Evolutionary conservation across 331 rosid species (phyloP).

Genomic region (Stylosanthes scabra): DNA sequence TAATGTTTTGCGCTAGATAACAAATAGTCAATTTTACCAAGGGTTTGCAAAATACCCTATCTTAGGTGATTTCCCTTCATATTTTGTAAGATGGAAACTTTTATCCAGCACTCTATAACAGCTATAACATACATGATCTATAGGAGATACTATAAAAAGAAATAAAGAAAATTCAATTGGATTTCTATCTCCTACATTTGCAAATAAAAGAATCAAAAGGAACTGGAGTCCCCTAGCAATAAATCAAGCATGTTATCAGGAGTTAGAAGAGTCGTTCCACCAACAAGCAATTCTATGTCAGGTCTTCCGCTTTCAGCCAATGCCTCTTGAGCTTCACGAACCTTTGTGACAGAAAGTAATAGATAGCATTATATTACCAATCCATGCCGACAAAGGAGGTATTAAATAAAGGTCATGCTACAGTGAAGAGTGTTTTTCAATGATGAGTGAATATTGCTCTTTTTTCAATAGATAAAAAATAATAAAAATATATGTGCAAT

Average conservation of each 20-base stretch:
- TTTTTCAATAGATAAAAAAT: too few species aligned
- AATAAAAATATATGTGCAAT: too few species aligned
- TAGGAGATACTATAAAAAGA: neutral
- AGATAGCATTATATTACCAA: constrained; percentile 27
- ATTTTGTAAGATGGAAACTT: too few species aligned
- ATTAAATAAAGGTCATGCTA: neutral
- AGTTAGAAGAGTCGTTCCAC: constrained; percentile 89
- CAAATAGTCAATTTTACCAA: too few species aligned
- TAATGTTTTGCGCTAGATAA: too few species aligned
- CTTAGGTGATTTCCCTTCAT: too few species aligned
- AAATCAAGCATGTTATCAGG: constrained; percentile 81
- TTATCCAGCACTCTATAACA: constrained; percentile 7
- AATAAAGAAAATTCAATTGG: constrained; percentile 30
- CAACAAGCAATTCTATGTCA: constrained; percentile 80
- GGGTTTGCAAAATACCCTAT: too few species aligned
- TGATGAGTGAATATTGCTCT: too few species aligned
- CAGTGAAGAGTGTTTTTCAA: too few species aligned
- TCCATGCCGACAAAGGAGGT: constrained; percentile 12
- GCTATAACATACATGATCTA: constrained; percentile 35
- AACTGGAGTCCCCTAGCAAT: constrained; percentile 70
- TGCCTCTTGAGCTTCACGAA: constrained; percentile 88
- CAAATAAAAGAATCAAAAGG: constrained; percentile 41
- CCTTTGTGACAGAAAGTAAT: constrained; percentile 51
- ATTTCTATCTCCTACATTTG: constrained; percentile 6
- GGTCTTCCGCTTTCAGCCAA: constrained; percentile 87